phyloP scores from a whole-genome alignment of 179 eudicot genomes.

The Drosera spatulata region DNA sequence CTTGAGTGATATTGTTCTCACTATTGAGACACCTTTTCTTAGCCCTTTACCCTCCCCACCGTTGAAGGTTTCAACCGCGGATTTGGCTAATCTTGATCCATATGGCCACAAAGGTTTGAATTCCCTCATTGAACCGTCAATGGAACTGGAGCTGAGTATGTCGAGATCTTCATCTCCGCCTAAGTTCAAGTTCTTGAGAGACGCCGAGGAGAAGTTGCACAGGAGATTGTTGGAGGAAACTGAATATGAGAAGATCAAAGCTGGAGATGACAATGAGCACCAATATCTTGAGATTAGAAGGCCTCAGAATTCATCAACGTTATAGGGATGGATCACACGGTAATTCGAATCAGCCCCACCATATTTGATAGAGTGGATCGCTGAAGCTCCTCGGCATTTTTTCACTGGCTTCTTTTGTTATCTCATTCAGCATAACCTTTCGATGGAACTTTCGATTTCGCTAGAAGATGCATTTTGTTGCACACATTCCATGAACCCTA shows the following conservation, averaged over 20 bases:
- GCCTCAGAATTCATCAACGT: too few relatives aligned
- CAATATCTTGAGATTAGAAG: neutral
- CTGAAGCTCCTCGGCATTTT: too few relatives aligned
- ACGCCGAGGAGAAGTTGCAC: constrained; percentile 83
- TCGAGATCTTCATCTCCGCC: constrained; percentile 83
- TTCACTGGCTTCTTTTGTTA: too few relatives aligned
- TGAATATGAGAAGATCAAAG: constrained; percentile 29
- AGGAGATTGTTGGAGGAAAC: constrained; percentile 57
- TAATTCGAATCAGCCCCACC: too few relatives aligned
- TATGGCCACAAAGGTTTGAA: constrained; percentile 31
- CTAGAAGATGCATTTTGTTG: too few relatives aligned
- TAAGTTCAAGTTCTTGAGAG: constrained; percentile 85
- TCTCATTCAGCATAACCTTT: too few relatives aligned
- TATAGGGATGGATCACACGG: too few relatives aligned
- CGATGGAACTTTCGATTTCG: too few relatives aligned
- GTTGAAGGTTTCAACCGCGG: constrained; percentile 10
- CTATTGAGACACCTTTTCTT: constrained; percentile 34
- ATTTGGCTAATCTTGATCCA: constrained; percentile 7
- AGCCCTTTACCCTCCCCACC: constrained; percentile 62
- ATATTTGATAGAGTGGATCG: too few relatives aligned
- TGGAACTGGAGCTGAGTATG: constrained; percentile 47
- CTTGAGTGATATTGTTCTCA: constrained; percentile 46
- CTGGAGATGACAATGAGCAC: constrained; percentile 6
- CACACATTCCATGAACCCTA: too few relatives aligned
- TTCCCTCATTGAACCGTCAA: constrained; percentile 61